Evolutionary conservation across 169 alveolate genomes (phyloP).

Genomic region (Eimeria necatrix): DNA sequence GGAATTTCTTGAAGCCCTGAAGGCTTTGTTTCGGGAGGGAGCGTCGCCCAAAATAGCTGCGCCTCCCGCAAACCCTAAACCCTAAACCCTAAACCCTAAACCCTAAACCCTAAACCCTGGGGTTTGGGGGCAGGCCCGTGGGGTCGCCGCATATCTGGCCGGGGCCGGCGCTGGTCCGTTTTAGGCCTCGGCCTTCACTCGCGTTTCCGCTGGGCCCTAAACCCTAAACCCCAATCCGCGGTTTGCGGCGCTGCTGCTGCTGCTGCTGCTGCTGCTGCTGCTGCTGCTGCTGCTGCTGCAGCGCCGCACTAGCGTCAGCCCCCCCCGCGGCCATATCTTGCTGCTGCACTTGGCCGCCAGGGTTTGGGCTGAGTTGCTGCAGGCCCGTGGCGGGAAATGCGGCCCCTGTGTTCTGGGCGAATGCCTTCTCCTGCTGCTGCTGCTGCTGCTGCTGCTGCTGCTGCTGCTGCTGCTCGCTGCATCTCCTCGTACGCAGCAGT

Average conservation of each 20-base stretch:
- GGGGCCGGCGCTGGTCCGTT: constrained; percentile 4
- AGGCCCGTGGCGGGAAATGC: not conserved
- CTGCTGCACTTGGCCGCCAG: constrained; percentile 1
- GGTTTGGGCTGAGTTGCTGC: not conserved
- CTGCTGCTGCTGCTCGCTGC: not conserved
- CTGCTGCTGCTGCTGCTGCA: not conserved
- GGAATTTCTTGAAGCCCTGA: no score
- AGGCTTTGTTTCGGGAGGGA: no score
- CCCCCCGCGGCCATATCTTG: not conserved
- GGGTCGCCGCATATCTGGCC: not conserved
- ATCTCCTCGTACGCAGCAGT: not conserved
- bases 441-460: no score
- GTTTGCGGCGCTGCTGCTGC: not conserved
- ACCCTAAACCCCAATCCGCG: not conserved
- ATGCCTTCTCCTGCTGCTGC: no score
- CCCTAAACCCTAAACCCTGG: no score
- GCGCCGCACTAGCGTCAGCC: constrained; percentile 3
- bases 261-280: not conserved
- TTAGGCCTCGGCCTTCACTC: not conserved
- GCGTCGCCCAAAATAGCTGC: no score
- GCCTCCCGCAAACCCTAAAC: not conserved
- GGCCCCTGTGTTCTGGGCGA: constrained; percentile 1
- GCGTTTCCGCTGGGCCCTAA: not conserved
- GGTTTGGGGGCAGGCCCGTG: not conserved
- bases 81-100: not conserved